phyloP scores from a whole-genome alignment of 345 rosid species.

The Lumnitzera littorea region DNA sequence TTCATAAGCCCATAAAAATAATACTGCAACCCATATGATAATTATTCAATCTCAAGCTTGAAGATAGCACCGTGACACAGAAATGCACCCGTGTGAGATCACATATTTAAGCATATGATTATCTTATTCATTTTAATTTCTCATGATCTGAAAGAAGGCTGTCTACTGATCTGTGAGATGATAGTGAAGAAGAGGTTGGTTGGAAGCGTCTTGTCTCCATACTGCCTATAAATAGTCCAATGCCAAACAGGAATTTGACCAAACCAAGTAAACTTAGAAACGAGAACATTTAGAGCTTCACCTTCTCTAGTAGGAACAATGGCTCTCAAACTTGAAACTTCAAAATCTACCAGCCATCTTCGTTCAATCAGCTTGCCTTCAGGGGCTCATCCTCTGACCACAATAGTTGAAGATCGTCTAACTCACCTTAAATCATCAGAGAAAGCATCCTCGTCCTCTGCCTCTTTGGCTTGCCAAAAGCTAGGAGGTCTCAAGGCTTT shows the following conservation, averaged over 20 bases:
- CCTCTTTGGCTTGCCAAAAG: constrained; percentile 1
- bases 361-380: constrained; percentile 30
- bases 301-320: not conserved
- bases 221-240: not conserved
- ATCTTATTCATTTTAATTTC: too few relatives aligned
- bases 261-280: not conserved
- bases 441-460: not conserved
- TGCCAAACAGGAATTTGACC: not conserved
- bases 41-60: too few relatives aligned
- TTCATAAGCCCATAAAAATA: too few relatives aligned
- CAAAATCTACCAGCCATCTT: constrained; percentile 13
- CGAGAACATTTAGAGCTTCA: not conserved
- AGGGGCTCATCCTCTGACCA: constrained; percentile 16
- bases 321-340: constrained; percentile 1
- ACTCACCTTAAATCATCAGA: constrained; percentile 14
- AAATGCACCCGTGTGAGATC: too few relatives aligned
- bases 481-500: constrained; percentile 2
- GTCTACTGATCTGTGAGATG: constrained; percentile 6
- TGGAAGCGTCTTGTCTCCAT: not conserved
- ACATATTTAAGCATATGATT: too few relatives aligned
- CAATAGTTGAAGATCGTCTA: constrained; percentile 8
- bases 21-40: too few relatives aligned
- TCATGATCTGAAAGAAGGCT: not conserved
- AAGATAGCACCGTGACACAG: too few relatives aligned
- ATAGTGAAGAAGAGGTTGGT: constrained; percentile 1